phyloP scores from a whole-genome alignment of 805 yeast species.

The Starmerella kuoi region DNA sequence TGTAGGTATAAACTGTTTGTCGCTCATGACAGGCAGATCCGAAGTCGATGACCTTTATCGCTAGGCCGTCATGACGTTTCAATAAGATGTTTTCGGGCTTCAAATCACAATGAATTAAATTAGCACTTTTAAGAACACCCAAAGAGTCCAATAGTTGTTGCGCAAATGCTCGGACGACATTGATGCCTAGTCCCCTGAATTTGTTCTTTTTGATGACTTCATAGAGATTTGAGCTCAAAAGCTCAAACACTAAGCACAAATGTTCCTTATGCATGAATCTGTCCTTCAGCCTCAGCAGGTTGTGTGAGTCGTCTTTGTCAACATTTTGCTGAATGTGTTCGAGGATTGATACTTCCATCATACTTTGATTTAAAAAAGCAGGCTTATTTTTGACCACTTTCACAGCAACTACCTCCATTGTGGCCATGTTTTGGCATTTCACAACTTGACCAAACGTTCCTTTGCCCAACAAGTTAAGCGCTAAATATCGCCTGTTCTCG shows the following conservation, averaged over 20 bases:
- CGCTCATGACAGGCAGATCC: conserved; percentile 91
- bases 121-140: conserved; percentile 65
- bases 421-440: conserved; percentile 68
- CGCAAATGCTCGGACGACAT: conserved; percentile 64
- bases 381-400: conserved; percentile 88
- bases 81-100: conserved; percentile 91
- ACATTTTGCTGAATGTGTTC: conserved; percentile 66
- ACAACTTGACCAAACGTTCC: conserved; percentile 99
- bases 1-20: conserved; percentile 79
- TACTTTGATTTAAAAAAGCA: conserved; percentile 79
- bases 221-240: conserved; percentile 75
- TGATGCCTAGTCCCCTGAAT: conserved; percentile 77
- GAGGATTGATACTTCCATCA: conserved; percentile 76
- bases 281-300: conserved; percentile 67
- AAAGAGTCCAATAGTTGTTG: conserved; percentile 73
- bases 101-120: conserved; percentile 88
- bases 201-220: conserved; percentile 87
- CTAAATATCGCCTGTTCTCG: conserved; percentile 76
- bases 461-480: conserved; percentile 81
- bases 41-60: conserved; percentile 85
- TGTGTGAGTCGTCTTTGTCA: conserved; percentile 60
- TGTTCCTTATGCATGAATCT: conserved; percentile 88
- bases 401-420: conserved; percentile 84
- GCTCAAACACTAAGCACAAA: conserved; percentile 82
- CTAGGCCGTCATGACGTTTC: conserved; percentile 68